Evolutionary conservation across 805 yeast species (phyloP).

Genomic region (Starmerella scarabaei): DNA sequence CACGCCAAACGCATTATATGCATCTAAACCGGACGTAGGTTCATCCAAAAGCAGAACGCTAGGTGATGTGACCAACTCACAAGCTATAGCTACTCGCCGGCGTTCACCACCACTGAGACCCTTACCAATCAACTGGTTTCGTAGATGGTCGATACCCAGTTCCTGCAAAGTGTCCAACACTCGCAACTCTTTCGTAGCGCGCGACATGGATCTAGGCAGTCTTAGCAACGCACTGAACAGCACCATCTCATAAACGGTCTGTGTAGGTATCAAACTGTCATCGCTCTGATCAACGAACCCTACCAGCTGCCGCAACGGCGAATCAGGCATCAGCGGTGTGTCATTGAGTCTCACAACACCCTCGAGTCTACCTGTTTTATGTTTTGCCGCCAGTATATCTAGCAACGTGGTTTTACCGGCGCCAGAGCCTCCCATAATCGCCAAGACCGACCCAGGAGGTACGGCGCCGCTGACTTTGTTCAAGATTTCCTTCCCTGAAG

Average conservation of each 20-base stretch:
- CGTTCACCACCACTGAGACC: slow-evolving; percentile 94
- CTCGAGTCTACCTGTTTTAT: slow-evolving; percentile 54
- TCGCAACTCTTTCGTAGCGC: slow-evolving; percentile 55
- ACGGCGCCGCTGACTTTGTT: slow-evolving; percentile 59
- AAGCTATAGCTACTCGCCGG: slow-evolving; percentile 82
- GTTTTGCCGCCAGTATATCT: slow-evolving; percentile 81
- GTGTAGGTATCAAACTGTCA: slow-evolving; percentile 76
- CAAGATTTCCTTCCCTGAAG: slow-evolving; percentile 41
- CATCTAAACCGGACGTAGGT: slow-evolving; percentile 91
- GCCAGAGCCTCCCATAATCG: slow-evolving; percentile 98
- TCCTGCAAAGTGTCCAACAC: slow-evolving; percentile 79
- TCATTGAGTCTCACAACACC: slow-evolving; percentile 79
- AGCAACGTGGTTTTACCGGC: slow-evolving; percentile 93
- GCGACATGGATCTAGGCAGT: slow-evolving; percentile 69
- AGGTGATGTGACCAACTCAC: slow-evolving; percentile 84
- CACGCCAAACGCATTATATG: slow-evolving; percentile 86
- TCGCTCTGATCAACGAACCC: slow-evolving; percentile 93
- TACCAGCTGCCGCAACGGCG: slow-evolving; percentile 40
- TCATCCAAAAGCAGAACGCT: slow-evolving; percentile 74
- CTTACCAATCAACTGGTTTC: slow-evolving; percentile 77
- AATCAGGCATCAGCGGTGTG: slow-evolving; percentile 10
- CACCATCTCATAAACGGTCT: slow-evolving; percentile 93
- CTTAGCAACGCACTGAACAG: slow-evolving; percentile 80
- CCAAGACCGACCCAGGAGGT: slow-evolving; percentile 77
- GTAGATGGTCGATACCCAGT: slow-evolving; percentile 67